These are phyloP conservation scores for Pestalotiopsis sp. DNA, from an alignment of 2,329 filamentous ascomycete species.

Conservation along the genomic window DNA sequence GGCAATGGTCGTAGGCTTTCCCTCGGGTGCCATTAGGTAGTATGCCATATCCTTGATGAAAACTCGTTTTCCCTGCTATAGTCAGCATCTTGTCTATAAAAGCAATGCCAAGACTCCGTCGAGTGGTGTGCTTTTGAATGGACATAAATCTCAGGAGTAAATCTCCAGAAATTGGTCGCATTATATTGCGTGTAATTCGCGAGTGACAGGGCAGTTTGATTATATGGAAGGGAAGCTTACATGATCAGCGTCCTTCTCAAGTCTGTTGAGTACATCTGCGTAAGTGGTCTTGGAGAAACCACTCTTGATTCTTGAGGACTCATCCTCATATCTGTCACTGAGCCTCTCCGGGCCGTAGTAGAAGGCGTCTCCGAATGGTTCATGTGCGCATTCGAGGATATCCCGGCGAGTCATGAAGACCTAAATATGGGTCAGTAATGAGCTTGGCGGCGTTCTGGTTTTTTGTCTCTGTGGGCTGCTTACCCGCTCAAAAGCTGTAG, in stretches of 20 bases:
- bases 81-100: slow-evolving; percentile 39
- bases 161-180: not conserved
- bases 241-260: slow-evolving; percentile 72
- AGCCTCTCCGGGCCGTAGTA: slow-evolving; percentile 94
- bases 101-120: slow-evolving; percentile 3
- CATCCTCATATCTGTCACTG: slow-evolving; percentile 73
- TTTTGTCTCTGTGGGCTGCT: slow-evolving; percentile 22
- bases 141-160: not conserved
- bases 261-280: slow-evolving; percentile 72
- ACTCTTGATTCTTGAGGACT: slow-evolving; percentile 52
- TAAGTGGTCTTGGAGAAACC: slow-evolving; percentile 73
- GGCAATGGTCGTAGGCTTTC: slow-evolving; percentile 68
- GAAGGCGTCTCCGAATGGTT: slow-evolving; percentile 95
- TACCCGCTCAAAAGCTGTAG: slow-evolving; percentile 95
- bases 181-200: not conserved
- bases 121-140: not conserved
- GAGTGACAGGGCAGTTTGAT: slow-evolving; percentile 16
- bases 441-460: not conserved
- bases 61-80: slow-evolving; percentile 74
- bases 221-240: slow-evolving; percentile 47
- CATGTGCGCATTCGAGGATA: slow-evolving; percentile 80
- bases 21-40: slow-evolving; percentile 79
- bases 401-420: slow-evolving; percentile 96
- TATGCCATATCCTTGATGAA: slow-evolving; percentile 99
- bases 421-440: slow-evolving; percentile 41